Evolutionary conservation across 2,329 filamentous ascomycete species (phyloP).

Genomic region (Fusarium papillatum): DNA sequence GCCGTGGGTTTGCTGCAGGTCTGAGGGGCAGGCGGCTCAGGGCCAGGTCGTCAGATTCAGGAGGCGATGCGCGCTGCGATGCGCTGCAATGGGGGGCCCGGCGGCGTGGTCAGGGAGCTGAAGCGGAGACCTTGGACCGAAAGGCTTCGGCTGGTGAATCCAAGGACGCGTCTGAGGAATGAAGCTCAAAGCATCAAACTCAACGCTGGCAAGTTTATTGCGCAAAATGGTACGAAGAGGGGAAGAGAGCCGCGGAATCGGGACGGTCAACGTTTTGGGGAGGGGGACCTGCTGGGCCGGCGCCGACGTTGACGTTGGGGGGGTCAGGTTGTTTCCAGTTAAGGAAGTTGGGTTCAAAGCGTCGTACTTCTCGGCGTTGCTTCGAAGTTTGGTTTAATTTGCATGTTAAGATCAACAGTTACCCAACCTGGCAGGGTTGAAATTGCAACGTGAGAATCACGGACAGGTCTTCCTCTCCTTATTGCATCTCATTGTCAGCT

Average conservation of each 20-base stretch:
- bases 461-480: background rate
- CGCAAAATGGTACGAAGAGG: constrained; percentile 32
- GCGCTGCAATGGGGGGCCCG: constrained; percentile 18
- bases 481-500: background rate
- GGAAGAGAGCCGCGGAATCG: constrained; percentile 32
- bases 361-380: constrained; percentile 28
- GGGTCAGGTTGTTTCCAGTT: constrained; percentile 35
- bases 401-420: constrained; percentile 25
- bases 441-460: constrained; percentile 9
- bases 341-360: constrained; percentile 40
- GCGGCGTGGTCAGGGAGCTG: constrained; percentile 26
- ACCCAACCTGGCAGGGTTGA: background rate
- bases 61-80: constrained; percentile 25
- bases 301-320: constrained; percentile 25
- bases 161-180: constrained; percentile 23
- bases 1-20: constrained; percentile 20
- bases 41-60: constrained; percentile 25
- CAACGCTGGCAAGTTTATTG: constrained; percentile 19
- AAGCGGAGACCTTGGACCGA: constrained; percentile 14
- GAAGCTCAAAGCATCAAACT: constrained; percentile 29
- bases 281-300: constrained; percentile 19
- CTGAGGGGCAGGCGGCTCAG: constrained; percentile 30
- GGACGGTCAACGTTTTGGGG: constrained; percentile 35
- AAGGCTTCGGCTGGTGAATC: constrained; percentile 2
- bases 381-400: constrained; percentile 36